Percentiles rank a stretch among this genome's conserved stretches.
These are phyloP conservation scores for Eucalyptus curtisii DNA, from an alignment of 345 rosid species.

Conservation along the genomic window DNA sequence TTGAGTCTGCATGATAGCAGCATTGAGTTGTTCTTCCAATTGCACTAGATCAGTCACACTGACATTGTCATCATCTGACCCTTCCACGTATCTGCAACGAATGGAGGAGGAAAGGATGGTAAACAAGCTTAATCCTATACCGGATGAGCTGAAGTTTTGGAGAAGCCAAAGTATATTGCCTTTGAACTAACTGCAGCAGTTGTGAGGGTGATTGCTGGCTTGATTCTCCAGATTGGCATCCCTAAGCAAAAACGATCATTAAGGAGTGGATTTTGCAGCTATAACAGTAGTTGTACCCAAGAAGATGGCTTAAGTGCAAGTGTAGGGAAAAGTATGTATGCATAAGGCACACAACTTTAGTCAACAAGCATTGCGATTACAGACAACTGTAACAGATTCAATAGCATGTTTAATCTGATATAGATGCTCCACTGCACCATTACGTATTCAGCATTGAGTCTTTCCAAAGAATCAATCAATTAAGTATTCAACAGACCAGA, in stretches of 20 bases:
- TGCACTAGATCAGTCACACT: conserved; percentile 9
- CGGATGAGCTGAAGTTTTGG: not conserved
- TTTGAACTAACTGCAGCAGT: conserved; percentile 18
- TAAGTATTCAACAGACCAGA: not conserved
- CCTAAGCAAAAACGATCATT: conserved; percentile 1
- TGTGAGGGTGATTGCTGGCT: conserved; percentile 5
- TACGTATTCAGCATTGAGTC: not conserved
- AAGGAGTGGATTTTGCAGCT: not conserved
- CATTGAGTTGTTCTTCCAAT: conserved; percentile 15
- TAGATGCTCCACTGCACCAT: not conserved
- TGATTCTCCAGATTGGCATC: not conserved
- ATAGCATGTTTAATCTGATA: not conserved
- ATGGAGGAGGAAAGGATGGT: not conserved
- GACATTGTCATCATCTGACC: conserved; percentile 8
- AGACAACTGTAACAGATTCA: not conserved
- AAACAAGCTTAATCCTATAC: not conserved
- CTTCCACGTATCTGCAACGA: conserved; percentile 21
- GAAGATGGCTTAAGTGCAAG: not conserved
- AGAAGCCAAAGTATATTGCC: conserved; percentile 3
- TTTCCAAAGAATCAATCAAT: not conserved
- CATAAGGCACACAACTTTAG: not conserved
- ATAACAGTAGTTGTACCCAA: not conserved
- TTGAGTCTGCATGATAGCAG: conserved; percentile 7
- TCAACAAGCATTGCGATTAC: not conserved
- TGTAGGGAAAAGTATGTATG: not conserved